These are phyloP conservation scores for Rhododendron ferrugineum DNA, from an alignment of 148 eudicot genomes.

Conservation along the genomic window DNA sequence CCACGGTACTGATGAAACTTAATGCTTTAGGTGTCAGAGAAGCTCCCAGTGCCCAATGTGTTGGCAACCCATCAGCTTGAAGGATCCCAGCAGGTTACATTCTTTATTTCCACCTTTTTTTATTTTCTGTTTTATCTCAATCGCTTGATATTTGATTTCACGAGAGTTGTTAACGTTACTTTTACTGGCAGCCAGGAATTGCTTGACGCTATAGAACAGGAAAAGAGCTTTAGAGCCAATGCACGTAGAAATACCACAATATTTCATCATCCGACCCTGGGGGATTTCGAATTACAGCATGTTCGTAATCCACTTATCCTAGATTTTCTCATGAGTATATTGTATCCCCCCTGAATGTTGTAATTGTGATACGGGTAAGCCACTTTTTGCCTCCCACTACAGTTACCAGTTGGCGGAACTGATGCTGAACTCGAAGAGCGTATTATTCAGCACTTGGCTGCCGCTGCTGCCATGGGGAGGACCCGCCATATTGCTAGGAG, in stretches of 20 bases:
- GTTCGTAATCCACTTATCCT: slow-evolving; percentile 30
- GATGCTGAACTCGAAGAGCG: slow-evolving; percentile 97
- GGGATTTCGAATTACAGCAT: slow-evolving; percentile 86
- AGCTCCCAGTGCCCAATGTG: slow-evolving; percentile 99
- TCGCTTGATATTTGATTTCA: slow-evolving; percentile 1
- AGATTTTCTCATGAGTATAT: neutral
- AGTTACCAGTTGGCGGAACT: slow-evolving; percentile 74
- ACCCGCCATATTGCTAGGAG: slow-evolving; percentile 77
- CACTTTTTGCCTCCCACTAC: slow-evolving; percentile 13
- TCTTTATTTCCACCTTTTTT: neutral
- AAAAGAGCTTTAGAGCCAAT: slow-evolving; percentile 55
- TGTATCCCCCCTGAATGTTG: neutral
- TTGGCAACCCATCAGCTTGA: slow-evolving; percentile 88
- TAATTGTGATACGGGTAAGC: neutral
- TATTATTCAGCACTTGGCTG: slow-evolving; percentile 92
- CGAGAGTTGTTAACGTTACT: neutral
- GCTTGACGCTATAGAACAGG: slow-evolving; percentile 80
- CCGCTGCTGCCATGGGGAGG: slow-evolving; percentile 98
- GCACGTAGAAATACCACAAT: slow-evolving; percentile 72
- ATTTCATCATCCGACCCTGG: slow-evolving; percentile 86
- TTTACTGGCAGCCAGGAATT: slow-evolving; percentile 70
- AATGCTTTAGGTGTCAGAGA: slow-evolving; percentile 79
- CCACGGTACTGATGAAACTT: slow-evolving; percentile 3
- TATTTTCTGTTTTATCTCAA: neutral
- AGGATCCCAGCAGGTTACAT: slow-evolving; percentile 71